Conservation (phyloP, 2,329 filamentous ascomycete species). For the Botryotinia convoluta region DNA sequence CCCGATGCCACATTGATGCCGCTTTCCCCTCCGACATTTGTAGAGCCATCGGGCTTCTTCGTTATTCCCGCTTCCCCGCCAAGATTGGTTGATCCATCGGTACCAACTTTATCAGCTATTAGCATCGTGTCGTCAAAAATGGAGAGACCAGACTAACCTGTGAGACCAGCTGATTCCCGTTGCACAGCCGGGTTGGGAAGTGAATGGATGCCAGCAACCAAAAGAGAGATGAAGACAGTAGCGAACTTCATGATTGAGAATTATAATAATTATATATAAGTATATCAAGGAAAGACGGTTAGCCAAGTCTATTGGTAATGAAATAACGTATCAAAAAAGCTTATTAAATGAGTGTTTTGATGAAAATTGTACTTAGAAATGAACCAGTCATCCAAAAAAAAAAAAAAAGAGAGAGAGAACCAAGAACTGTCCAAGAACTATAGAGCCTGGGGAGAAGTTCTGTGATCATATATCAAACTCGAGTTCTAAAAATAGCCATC, state of each 20-base stretch:
- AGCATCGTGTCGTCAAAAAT: background rate
- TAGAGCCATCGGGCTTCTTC: conserved; percentile 13
- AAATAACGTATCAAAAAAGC: background rate
- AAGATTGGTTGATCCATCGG: conserved; percentile 6
- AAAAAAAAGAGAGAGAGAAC: conserved; percentile 5
- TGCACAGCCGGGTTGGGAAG: background rate
- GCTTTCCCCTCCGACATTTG: conserved; percentile 1
- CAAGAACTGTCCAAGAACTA: background rate
- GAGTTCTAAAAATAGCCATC: conserved; percentile 5
- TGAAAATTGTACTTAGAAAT: background rate
- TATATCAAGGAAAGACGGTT: background rate
- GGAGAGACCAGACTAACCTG: background rate
- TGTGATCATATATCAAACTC: background rate
- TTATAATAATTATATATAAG: background rate
- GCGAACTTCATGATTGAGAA: conserved; percentile 13
- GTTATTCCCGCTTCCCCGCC: conserved; percentile 1
- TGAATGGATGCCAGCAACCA: conserved; percentile 17
- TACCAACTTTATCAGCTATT: background rate
- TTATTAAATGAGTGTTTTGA: background rate
- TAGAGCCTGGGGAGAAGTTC: background rate
- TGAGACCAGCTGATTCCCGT: conserved; percentile 13
- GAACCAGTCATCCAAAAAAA: conserved; percentile 11
- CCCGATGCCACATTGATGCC: conserved; percentile 8
- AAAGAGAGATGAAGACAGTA: conserved; percentile 6
- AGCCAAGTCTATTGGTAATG: conserved; percentile 11